Evolutionary conservation across 2,329 filamentous ascomycete genomes (phyloP).

Genomic region (Penicillium sclerotiorum): DNA sequence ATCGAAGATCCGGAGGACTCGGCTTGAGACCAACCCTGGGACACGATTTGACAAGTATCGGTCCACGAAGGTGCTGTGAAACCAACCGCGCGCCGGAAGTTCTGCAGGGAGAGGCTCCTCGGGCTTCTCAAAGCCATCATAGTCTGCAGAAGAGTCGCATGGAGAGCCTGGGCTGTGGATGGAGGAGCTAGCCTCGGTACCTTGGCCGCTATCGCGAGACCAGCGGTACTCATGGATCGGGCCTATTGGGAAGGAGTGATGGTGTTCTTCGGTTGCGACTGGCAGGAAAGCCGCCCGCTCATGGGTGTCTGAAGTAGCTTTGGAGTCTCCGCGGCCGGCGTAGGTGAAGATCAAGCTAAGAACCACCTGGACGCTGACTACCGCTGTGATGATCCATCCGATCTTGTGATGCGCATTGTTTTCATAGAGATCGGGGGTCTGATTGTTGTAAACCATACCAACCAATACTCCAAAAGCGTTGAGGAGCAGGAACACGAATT

Average conservation of each 20-base stretch:
- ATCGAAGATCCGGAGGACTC: slow-evolving; percentile 60
- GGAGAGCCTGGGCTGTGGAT: slow-evolving; percentile 68
- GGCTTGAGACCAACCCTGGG: slow-evolving; percentile 58
- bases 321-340: slow-evolving; percentile 49
- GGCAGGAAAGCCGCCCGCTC: slow-evolving; percentile 66
- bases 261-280: slow-evolving; percentile 59
- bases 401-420: slow-evolving; percentile 87
- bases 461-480: slow-evolving; percentile 68
- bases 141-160: slow-evolving; percentile 51
- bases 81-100: slow-evolving; percentile 40
- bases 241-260: slow-evolving; percentile 45
- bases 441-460: slow-evolving; percentile 72
- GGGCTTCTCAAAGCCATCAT: slow-evolving; percentile 53
- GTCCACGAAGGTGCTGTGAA: slow-evolving; percentile 51
- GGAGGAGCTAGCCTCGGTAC: slow-evolving; percentile 71
- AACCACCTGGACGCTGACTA: slow-evolving; percentile 69
- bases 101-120: slow-evolving; percentile 50
- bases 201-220: slow-evolving; percentile 74
- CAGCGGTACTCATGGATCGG: slow-evolving; percentile 54
- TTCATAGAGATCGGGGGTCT: slow-evolving; percentile 82
- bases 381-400: slow-evolving; percentile 79
- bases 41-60: slow-evolving; percentile 58
- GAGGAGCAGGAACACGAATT: slow-evolving; percentile 66
- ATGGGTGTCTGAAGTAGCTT: slow-evolving; percentile 30
- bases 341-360: slow-evolving; percentile 68